Conservation (phyloP, 73 alveolate genomes). For the Stentor roeselii region DNA sequence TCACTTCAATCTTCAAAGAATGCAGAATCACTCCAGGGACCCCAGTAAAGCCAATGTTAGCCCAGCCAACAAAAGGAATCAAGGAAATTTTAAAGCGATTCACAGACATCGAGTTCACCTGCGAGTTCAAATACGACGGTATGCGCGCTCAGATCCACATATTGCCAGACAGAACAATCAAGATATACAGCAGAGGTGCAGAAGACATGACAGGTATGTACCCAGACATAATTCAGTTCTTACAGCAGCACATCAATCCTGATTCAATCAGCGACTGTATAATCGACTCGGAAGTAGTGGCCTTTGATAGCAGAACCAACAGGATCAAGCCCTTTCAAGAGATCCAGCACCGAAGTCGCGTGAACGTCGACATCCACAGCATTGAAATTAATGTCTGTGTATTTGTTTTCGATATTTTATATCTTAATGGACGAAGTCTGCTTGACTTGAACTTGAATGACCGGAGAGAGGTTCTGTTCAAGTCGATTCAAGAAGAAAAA, state of each 20-base stretch:
- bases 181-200: constrained; percentile 92
- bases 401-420: constrained; percentile 78
- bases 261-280: constrained; percentile 82
- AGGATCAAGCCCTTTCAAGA: constrained; percentile 96
- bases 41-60: constrained; percentile 98
- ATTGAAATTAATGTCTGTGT: constrained; percentile 80
- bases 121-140: constrained; percentile 99
- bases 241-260: constrained; percentile 28
- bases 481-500: constrained; percentile 45
- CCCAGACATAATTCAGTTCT: constrained; percentile 95
- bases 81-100: constrained; percentile 84
- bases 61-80: constrained; percentile 96
- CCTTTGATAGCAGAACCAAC: constrained; percentile 87
- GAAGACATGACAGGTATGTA: constrained; percentile 98
- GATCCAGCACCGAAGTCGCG: constrained; percentile 81
- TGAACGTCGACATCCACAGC: constrained; percentile 89
- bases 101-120: constrained; percentile 88
- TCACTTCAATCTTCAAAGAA: constrained; percentile 52
- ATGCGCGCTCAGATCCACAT: constrained; percentile 97
- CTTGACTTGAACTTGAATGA: constrained; percentile 60
- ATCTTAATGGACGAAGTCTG: constrained; percentile 65
- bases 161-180: constrained; percentile 43
- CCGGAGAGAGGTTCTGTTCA: constrained; percentile 65
- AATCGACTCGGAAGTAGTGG: constrained; percentile 99
- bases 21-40: constrained; percentile 92